A percentile compares a stretch with the other conserved stretches of the same genome.
These are phyloP conservation scores for Penicillium frequentans DNA, from an alignment of 2,329 filamentous ascomycete genomes.

Conservation along the genomic window DNA sequence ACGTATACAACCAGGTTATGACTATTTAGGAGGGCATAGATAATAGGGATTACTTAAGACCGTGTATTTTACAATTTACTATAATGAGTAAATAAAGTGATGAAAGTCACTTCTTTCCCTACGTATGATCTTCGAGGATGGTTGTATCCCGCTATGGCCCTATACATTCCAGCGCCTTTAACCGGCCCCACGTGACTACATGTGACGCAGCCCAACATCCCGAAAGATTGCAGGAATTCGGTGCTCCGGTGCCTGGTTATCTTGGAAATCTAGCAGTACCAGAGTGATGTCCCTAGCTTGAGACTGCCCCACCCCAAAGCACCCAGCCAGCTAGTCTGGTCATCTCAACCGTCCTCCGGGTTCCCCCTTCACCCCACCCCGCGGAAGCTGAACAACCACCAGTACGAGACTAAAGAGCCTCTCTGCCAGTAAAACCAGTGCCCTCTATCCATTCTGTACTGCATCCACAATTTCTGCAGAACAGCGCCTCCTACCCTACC, in stretches of 20 bases:
- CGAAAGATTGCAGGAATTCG: constrained; percentile 4
- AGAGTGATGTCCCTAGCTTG: not conserved
- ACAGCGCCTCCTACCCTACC: not conserved
- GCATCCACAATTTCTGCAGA: not conserved
- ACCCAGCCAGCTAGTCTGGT: not conserved
- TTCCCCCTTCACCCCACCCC: not conserved
- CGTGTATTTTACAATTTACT: no score
- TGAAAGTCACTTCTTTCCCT: no score
- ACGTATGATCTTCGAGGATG: not conserved
- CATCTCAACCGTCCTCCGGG: not conserved
- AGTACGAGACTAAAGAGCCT: not conserved
- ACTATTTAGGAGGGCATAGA: no score
- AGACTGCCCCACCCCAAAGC: not conserved
- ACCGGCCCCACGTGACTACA: constrained; percentile 3
- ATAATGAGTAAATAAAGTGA: no score
- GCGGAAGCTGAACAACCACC: not conserved
- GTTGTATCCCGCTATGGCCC: not conserved
- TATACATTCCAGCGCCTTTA: not conserved
- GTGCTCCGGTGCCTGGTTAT: constrained; percentile 8
- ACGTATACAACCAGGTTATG: no score
- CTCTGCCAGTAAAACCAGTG: not conserved
- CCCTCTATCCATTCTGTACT: not conserved
- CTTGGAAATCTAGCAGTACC: constrained; percentile 3
- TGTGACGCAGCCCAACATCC: constrained; percentile 17
- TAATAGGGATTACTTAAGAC: no score